Base-by-base conservation (phyloP, 228 moss, liverwort and hornwort genomes). In the Sphagnum magellanicum region DNA sequence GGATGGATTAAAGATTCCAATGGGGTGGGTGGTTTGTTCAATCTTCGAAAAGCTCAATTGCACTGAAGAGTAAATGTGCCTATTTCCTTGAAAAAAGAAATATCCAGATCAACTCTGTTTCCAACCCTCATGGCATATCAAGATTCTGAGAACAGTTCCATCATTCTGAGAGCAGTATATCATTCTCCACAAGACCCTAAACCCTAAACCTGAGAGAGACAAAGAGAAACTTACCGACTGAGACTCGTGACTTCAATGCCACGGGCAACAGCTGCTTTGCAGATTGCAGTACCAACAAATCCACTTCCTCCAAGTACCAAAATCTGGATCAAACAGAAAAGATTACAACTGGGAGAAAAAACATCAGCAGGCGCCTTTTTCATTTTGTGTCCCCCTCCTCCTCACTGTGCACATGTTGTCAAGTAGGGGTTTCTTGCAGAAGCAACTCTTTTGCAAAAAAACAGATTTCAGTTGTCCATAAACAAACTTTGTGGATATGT, bases 291-390 rank as follows among this genome's bases (percentile, higher is more conserved):
- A 63, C 96, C 96, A 8, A 96, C 92, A 65, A 96, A 96, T 61
- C 96, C 96, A 70, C 74, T 92, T 32, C 96, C 96, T 12, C 96
- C 96, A 64, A 96, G 67, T 67, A 96, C 86, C 61, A 96, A 78
- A 59, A 96, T 81, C 96, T 96, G 80, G 78, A 76, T 59, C 48
- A 59, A 49, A 46, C 50, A 71, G 49, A 13, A 66, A 48, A 48
- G 11, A 66, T 32, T 49, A 9, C 11, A 64, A 10, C 47, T 16
- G 51, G 49, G 8, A 14, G 11, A 4, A 10, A 51, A 66, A 6
- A 17, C 49, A 66, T 11, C 8, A 49, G 49, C 14, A 51, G 48
- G 32, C 8, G 13, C 14, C 13, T 12, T 12, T 17, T 66, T 49
- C 52, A 10, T 62, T 4, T 49, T 32, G 32, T 32, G 32, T 32